Percentiles rank a stretch among this genome's conserved stretches.
Conservation (phyloP, 1,284 basidiomycete species). For the Apiotrichum brassicae region DNA sequence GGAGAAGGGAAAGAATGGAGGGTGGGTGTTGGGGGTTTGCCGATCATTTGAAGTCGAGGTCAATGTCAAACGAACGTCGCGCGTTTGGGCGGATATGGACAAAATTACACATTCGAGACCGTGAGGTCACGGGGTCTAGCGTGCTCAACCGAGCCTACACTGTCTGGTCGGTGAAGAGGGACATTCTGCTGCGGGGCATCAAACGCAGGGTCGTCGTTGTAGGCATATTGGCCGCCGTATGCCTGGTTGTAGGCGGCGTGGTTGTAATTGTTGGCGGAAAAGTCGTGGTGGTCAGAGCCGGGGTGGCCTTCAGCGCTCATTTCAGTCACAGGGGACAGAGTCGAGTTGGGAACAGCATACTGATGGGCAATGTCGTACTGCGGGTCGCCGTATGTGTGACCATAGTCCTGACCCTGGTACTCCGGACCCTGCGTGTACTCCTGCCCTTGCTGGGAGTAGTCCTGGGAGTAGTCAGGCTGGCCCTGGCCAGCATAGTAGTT, state of each 20-base stretch:
- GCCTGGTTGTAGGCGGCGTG: neutral
- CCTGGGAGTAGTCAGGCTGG: neutral
- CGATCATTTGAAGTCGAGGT: neutral
- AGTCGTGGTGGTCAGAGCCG: neutral
- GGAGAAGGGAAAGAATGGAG: neutral
- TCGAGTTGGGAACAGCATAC: conserved; percentile 11
- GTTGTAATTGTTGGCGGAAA: neutral
- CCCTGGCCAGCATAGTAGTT: conserved; percentile 10
- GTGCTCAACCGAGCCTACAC: conserved; percentile 1
- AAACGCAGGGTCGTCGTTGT: neutral
- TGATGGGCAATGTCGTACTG: conserved; percentile 32
- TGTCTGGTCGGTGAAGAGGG: neutral
- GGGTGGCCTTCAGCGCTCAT: conserved; percentile 4
- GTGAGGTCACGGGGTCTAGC: conserved; percentile 3
- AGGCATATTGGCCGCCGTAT: neutral
- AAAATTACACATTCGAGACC: conserved; percentile 7
- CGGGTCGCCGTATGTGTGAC: conserved; percentile 37
- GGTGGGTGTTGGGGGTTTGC: neutral
- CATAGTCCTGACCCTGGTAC: no score
- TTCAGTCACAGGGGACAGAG: conserved; percentile 1
- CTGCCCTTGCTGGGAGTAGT: neutral
- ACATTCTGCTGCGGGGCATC: neutral
- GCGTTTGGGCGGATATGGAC: no score
- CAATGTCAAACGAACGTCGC: neutral
- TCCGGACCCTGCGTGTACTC: conserved; percentile 3